These are phyloP conservation scores for Aspergillus novoparasiticus DNA, from an alignment of 2,329 filamentous ascomycete genomes.

Conservation along the genomic window DNA sequence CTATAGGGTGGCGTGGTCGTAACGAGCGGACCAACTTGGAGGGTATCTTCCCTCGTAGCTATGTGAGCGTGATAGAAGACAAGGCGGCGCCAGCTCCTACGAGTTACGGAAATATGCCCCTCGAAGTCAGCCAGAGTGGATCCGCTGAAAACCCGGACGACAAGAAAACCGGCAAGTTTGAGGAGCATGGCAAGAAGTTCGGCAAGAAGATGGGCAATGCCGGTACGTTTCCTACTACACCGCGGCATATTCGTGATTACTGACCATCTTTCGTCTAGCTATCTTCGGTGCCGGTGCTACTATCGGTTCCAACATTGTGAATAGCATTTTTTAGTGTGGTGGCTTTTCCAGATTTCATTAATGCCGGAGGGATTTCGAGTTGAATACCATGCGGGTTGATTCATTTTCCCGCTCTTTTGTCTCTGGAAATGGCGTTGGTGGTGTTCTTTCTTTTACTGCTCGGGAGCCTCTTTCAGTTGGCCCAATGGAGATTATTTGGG, in stretches of 20 bases:
- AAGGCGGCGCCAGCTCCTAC: slow-evolving; percentile 52
- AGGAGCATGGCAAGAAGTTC: slow-evolving; percentile 86
- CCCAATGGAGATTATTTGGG: not conserved
- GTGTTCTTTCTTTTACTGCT: slow-evolving; percentile 20
- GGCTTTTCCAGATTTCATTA: slow-evolving; percentile 4
- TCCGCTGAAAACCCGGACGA: slow-evolving; percentile 45
- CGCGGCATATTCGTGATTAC: slow-evolving; percentile 5
- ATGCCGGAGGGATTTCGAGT: not conserved
- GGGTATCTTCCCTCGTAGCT: slow-evolving; percentile 93
- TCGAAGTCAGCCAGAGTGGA: slow-evolving; percentile 68
- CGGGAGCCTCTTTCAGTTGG: not conserved
- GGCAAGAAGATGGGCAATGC: slow-evolving; percentile 89
- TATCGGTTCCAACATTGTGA: slow-evolving; percentile 86
- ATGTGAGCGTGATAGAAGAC: slow-evolving; percentile 73
- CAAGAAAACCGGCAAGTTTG: slow-evolving; percentile 62
- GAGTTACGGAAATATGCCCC: slow-evolving; percentile 65
- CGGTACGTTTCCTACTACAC: slow-evolving; percentile 36
- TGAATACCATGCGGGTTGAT: slow-evolving; percentile 8
- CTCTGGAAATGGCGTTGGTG: slow-evolving; percentile 40
- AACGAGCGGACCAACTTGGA: slow-evolving; percentile 81
- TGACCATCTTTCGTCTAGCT: slow-evolving; percentile 52
- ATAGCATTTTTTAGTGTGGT: slow-evolving; percentile 73
- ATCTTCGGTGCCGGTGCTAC: slow-evolving; percentile 94
- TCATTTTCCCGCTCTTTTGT: slow-evolving; percentile 12
- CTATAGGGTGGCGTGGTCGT: slow-evolving; percentile 72